Conservation (phyloP, 176 grass and related monocot species). For the Zoysia pacifica region DNA sequence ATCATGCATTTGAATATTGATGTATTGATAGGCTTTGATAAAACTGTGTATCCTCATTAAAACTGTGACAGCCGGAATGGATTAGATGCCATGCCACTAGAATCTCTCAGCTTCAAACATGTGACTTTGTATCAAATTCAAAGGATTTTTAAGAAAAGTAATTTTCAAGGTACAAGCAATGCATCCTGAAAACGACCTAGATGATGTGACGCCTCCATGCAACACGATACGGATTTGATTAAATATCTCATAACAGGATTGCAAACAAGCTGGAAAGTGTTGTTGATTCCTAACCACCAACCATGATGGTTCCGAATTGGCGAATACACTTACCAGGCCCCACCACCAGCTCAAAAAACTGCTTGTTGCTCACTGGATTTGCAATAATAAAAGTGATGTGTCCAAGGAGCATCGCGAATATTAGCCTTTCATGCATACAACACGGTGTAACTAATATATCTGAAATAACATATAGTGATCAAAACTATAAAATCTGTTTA, state of each 20-base stretch:
- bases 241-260: slow-evolving; percentile 27
- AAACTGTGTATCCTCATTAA: background rate
- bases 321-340: slow-evolving; percentile 33
- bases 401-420: background rate
- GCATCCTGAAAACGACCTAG: slow-evolving; percentile 12
- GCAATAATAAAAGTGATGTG: slow-evolving; percentile 43
- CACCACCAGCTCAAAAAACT: slow-evolving; percentile 35
- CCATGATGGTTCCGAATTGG: slow-evolving; percentile 33
- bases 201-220: slow-evolving; percentile 42
- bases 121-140: background rate
- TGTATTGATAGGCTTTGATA: background rate
- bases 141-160: background rate
- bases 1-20: slow-evolving; percentile 14
- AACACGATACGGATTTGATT: slow-evolving; percentile 13
- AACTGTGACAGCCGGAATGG: slow-evolving; percentile 5
- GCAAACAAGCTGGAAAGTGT: slow-evolving; percentile 26
- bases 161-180: background rate
- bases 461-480: slow-evolving; percentile 10
- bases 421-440: slow-evolving; percentile 6
- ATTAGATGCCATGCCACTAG: background rate
- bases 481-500: background rate
- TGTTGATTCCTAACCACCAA: slow-evolving; percentile 40
- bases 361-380: slow-evolving; percentile 28
- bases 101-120: background rate
- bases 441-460: background rate